Evolutionary conservation across 306 rosid species (phyloP).

Genomic region (Vigna angularis): DNA sequence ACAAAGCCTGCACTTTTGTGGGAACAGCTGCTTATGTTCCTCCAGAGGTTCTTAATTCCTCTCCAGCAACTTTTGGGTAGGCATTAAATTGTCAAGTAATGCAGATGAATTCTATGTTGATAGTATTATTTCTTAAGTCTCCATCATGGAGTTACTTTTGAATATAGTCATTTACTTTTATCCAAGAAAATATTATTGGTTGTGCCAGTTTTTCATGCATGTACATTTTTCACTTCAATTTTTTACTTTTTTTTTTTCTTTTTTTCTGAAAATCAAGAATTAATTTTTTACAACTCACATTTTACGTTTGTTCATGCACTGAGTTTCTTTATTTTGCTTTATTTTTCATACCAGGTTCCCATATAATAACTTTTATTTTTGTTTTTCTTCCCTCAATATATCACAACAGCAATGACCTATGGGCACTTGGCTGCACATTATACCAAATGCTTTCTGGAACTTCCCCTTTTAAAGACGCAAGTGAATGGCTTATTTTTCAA

Average conservation of each 20-base stretch:
- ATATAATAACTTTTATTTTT: slow-evolving; percentile 43
- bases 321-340: slow-evolving; percentile 29
- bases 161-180: slow-evolving; percentile 2
- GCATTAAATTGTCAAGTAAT: slow-evolving; percentile 22
- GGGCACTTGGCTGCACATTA: slow-evolving; percentile 99
- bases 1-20: slow-evolving; percentile 99
- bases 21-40: slow-evolving; percentile 99
- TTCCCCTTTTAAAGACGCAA: slow-evolving; percentile 98
- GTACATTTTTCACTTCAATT: slow-evolving; percentile 6
- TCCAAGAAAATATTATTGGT: slow-evolving; percentile 5
- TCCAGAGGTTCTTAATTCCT: slow-evolving; percentile 99
- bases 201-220: slow-evolving; percentile 17
- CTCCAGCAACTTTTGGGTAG: slow-evolving; percentile 99
- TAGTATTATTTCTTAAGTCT: slow-evolving; percentile 18
- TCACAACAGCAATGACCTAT: slow-evolving; percentile 92
- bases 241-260: neutral
- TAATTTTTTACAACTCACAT: slow-evolving; percentile 20
- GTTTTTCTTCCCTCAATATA: slow-evolving; percentile 39
- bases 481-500: slow-evolving; percentile 99
- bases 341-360: slow-evolving; percentile 27
- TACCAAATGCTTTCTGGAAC: slow-evolving; percentile 99
- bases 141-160: neutral
- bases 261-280: neutral
- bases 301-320: slow-evolving; percentile 3
- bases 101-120: slow-evolving; percentile 32